Conservation (phyloP, 139 green algal species). For the Auxenochlorella pyrenoidosa region DNA sequence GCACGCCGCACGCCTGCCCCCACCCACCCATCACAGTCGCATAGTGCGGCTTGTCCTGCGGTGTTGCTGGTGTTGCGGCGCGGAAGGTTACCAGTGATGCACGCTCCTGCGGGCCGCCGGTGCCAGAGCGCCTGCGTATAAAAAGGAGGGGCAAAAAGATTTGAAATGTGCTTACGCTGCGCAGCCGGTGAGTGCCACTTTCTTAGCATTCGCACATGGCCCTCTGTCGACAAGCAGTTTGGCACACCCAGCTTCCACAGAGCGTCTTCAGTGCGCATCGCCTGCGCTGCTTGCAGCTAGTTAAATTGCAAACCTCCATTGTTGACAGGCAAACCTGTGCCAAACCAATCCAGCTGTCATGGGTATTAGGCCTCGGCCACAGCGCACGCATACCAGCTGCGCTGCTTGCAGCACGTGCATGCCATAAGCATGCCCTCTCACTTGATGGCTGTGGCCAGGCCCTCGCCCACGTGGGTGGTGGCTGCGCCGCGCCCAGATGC, state of each 20-base stretch:
- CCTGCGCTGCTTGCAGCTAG: too few relatives aligned
- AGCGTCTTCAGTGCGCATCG: too few relatives aligned
- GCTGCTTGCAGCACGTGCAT: too few relatives aligned
- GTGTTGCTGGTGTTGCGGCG: background rate
- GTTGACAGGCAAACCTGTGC: too few relatives aligned
- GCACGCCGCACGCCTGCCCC: background rate
- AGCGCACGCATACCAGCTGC: too few relatives aligned
- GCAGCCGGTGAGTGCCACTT: background rate
- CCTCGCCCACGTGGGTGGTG: slow-evolving; percentile 64
- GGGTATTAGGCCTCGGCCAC: too few relatives aligned
- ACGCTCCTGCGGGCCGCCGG: background rate
- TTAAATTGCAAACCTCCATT: background rate
- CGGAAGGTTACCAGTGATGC: background rate
- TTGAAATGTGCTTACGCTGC: too few relatives aligned
- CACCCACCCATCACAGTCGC: background rate
- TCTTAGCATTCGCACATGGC: too few relatives aligned
- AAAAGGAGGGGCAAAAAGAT: background rate
- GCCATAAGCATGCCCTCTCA: background rate
- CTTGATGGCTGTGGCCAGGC: slow-evolving; percentile 46
- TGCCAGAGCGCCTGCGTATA: background rate
- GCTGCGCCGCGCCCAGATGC: slow-evolving; percentile 47
- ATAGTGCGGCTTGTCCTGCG: slow-evolving; percentile 37
- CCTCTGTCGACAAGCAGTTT: background rate
- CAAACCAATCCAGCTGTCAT: too few relatives aligned
- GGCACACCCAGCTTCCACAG: background rate